Evolutionary conservation across 805 yeast species (phyloP).

Genomic region (Hanseniaspora taiwanica): DNA sequence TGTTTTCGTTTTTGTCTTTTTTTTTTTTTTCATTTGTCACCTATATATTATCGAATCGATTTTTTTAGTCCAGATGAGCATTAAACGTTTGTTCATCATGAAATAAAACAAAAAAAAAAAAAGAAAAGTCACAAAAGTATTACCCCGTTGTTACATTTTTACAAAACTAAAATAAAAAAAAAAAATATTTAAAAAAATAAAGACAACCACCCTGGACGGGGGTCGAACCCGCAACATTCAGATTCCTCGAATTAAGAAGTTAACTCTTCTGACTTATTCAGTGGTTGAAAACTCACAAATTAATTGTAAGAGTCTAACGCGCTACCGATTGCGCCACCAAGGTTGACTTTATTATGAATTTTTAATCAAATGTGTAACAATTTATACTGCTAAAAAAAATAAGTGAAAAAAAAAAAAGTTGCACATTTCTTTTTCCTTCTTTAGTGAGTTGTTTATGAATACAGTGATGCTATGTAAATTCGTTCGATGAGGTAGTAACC

Average conservation of each 20-base stretch:
- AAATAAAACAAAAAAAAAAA: background rate
- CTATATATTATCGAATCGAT: background rate
- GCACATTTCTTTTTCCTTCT: too few relatives aligned
- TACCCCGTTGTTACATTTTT: too few relatives aligned
- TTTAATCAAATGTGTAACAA: background rate
- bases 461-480: too few relatives aligned
- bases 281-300: background rate
- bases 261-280: constrained; percentile 1
- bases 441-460: too few relatives aligned
- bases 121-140: too few relatives aligned
- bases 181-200: constrained; percentile 1
- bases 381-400: too few relatives aligned
- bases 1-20: constrained; percentile 3
- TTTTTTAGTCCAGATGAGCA: too few relatives aligned
- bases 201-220: constrained; percentile 35
- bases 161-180: background rate
- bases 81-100: background rate
- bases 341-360: background rate
- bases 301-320: constrained; percentile 1
- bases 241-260: constrained; percentile 1
- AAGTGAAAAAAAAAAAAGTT: background rate
- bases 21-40: background rate
- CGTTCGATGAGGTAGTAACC: too few relatives aligned
- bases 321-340: constrained; percentile 2
- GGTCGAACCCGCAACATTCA: constrained; percentile 19